Conservation (phyloP, 2,329 filamentous ascomycete species). For the Nemania diffusa region DNA sequence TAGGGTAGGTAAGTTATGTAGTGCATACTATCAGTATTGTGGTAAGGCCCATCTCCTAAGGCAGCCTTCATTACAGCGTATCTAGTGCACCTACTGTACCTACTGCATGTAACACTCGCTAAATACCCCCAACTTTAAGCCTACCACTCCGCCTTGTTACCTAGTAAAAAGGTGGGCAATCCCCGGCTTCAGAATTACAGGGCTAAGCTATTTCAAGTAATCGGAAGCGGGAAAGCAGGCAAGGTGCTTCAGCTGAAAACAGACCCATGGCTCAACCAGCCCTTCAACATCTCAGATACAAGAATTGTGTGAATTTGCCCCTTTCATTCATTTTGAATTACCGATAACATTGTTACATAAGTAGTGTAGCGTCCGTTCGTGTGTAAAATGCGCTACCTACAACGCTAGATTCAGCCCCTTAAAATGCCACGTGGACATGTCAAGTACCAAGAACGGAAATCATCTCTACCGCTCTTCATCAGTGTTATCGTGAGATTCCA, state of each 20-base stretch:
- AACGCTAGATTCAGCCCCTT: background rate
- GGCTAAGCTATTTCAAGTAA: constrained; percentile 22
- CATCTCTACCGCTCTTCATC: background rate
- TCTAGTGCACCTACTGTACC: too few species aligned
- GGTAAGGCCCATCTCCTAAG: too few species aligned
- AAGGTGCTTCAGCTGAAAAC: constrained; percentile 29
- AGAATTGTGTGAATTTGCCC: constrained; percentile 3
- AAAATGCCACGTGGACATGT: constrained; percentile 24
- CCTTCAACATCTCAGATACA: constrained; percentile 4
- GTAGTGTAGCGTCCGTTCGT: background rate
- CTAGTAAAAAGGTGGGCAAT: background rate
- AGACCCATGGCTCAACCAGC: constrained; percentile 24
- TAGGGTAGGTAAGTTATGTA: background rate
- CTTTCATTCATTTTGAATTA: constrained; percentile 5
- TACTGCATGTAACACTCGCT: background rate
- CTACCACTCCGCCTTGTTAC: background rate
- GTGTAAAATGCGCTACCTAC: background rate
- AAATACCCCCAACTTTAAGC: background rate
- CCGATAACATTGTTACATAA: background rate
- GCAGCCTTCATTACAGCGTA: background rate
- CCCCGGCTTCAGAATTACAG: constrained; percentile 14
- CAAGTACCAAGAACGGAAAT: constrained; percentile 3
- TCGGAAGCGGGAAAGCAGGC: constrained; percentile 22
- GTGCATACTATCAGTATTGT: background rate
- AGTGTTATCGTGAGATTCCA: constrained; percentile 7